Conservation (phyloP, 306 rosid genomes). For the Trifolium repens region DNA sequence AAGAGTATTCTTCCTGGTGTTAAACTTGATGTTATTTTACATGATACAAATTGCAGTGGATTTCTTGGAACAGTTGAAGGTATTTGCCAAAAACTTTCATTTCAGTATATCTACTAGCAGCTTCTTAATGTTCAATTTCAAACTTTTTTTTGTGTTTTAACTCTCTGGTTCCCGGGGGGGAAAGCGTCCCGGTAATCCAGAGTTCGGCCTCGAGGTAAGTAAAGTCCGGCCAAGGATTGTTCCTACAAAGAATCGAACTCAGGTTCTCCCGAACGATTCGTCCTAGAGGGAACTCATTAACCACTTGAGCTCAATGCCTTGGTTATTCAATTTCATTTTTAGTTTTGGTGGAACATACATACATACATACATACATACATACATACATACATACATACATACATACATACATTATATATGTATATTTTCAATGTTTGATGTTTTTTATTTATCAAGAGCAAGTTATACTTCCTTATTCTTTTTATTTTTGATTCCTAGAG, state of each 20-base stretch:
- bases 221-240: too few relatives aligned
- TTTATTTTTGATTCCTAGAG: not conserved
- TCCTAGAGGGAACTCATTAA: too few relatives aligned
- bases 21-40: conserved; percentile 46
- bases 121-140: conserved; percentile 16
- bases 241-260: too few relatives aligned
- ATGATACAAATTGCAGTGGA: conserved; percentile 81
- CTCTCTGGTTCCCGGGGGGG: too few relatives aligned
- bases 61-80: conserved; percentile 82
- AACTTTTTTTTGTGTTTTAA: too few relatives aligned
- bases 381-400: not conserved
- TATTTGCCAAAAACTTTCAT: conserved; percentile 48
- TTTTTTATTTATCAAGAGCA: conserved; percentile 11
- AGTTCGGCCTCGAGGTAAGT: too few relatives aligned
- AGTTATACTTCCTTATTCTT: not conserved
- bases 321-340: not conserved
- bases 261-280: too few relatives aligned
- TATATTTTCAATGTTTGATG: conserved; percentile 6
- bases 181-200: too few relatives aligned
- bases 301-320: too few relatives aligned
- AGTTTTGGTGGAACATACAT: conserved; percentile 12
- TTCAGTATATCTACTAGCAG: not conserved
- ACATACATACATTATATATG: not conserved
- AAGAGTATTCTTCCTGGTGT: conserved; percentile 56
- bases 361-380: not conserved